Percentiles rank a stretch among this genome's conserved stretches.
Conservation (phyloP, 768 basidiomycete species). For the Calocera viscosa region DNA sequence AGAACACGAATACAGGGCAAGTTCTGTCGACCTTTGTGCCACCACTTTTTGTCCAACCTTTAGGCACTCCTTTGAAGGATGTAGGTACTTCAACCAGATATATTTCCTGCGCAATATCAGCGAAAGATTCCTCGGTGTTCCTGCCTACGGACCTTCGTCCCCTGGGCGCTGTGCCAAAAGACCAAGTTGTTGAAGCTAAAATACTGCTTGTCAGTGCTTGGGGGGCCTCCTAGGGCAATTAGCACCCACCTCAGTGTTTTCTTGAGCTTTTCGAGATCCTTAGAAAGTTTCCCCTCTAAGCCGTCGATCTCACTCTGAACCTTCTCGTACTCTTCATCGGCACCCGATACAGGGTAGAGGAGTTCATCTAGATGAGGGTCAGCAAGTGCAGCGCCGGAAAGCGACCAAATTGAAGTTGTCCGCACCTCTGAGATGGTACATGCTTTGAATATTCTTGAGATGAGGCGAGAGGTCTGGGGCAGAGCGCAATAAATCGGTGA, state of each 20-base stretch:
- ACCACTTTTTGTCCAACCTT: constrained; percentile 68
- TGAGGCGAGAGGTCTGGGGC: constrained; percentile 68
- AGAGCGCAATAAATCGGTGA: constrained; percentile 59
- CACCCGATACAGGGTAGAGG: constrained; percentile 36
- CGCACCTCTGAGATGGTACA: constrained; percentile 42
- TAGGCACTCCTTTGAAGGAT: constrained; percentile 52
- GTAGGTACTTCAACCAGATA: constrained; percentile 69
- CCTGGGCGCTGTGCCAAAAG: constrained; percentile 68
- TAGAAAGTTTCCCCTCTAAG: constrained; percentile 62
- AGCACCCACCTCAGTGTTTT: constrained; percentile 62
- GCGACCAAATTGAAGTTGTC: background rate
- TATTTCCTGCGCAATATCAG: constrained; percentile 50
- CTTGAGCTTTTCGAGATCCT: constrained; percentile 50
- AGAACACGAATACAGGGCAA: background rate
- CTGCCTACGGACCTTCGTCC: constrained; percentile 51
- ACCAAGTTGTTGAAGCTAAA: constrained; percentile 36
- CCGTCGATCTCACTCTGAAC: constrained; percentile 56
- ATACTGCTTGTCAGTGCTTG: constrained; percentile 13
- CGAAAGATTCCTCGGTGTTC: background rate
- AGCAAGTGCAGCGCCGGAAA: background rate
- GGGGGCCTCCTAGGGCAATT: constrained; percentile 13
- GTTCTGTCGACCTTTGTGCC: constrained; percentile 56
- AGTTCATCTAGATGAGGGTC: constrained; percentile 8
- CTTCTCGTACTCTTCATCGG: constrained; percentile 72
- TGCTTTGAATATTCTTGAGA: constrained; percentile 56